phyloP scores from a whole-genome alignment of 176 grass and related monocot species.

The Avena atlantica region DNA sequence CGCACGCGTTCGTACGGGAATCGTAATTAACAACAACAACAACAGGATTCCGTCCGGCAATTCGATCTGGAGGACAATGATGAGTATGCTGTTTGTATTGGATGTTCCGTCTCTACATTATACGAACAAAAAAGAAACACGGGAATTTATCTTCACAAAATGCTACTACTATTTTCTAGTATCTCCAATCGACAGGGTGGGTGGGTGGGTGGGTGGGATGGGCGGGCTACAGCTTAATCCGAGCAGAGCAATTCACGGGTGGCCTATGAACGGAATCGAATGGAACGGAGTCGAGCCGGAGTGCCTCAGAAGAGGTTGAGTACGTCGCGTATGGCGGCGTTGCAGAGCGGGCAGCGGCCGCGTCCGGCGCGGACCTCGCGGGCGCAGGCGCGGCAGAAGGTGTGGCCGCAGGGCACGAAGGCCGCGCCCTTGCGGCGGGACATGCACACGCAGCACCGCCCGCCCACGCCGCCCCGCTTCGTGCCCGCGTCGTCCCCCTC shows the following conservation, averaged over 20 bases:
- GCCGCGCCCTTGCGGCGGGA: constrained; percentile 72
- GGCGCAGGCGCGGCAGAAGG: constrained; percentile 89
- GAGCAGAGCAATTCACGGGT: too few relatives aligned
- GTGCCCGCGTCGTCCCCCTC: not conserved
- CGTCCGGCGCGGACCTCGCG: constrained; percentile 70
- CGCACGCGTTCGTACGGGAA: not conserved
- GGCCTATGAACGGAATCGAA: not conserved
- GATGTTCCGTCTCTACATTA: not conserved
- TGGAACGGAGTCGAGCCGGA: not conserved
- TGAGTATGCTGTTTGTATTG: not conserved
- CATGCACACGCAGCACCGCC: constrained; percentile 86
- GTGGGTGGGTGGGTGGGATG: too few relatives aligned
- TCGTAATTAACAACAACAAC: not conserved
- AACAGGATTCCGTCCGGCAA: not conserved
- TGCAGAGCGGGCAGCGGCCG: constrained; percentile 84
- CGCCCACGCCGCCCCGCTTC: not conserved
- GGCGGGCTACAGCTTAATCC: too few relatives aligned
- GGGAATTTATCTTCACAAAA: not conserved
- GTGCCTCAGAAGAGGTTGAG: constrained; percentile 74
- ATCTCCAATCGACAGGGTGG: too few relatives aligned
- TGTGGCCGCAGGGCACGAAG: constrained; percentile 89
- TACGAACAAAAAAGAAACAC: not conserved
- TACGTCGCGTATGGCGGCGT: constrained; percentile 75
- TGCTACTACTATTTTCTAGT: too few relatives aligned
- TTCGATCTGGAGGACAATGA: not conserved